These are phyloP conservation scores for Sophora flavescens DNA, from an alignment of 306 rosid genomes.

Conservation along the genomic window DNA sequence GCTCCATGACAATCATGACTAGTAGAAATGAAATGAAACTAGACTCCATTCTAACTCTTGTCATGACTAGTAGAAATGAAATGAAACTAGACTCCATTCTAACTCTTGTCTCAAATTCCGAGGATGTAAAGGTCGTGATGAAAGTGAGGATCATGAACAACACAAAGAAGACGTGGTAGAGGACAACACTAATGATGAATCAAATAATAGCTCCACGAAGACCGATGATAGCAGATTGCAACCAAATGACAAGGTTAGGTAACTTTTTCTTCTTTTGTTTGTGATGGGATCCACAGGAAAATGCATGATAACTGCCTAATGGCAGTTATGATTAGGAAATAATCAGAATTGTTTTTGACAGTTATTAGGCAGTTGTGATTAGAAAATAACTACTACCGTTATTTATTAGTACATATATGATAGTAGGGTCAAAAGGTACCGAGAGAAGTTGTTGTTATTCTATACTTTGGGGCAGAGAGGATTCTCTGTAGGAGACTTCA, in stretches of 20 bases:
- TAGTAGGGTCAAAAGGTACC: no score
- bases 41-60: no score
- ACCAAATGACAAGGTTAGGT: slow-evolving; percentile 63
- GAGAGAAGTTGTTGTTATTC: no score
- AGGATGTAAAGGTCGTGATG: slow-evolving; percentile 47
- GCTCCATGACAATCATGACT: slow-evolving; percentile 9
- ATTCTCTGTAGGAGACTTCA: no score
- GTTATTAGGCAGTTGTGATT: no score
- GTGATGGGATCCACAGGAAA: background rate
- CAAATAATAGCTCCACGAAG: slow-evolving; percentile 40
- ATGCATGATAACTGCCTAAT: no score
- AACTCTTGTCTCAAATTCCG: slow-evolving; percentile 33
- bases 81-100: background rate
- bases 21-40: background rate
- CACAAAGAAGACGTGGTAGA: slow-evolving; percentile 46
- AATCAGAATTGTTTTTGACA: no score
- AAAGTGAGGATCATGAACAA: slow-evolving; percentile 45
- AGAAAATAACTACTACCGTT: no score
- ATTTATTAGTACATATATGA: no score
- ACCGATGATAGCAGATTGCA: slow-evolving; percentile 46
- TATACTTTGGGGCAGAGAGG: no score
- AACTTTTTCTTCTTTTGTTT: slow-evolving; percentile 15
- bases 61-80: no score
- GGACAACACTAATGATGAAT: slow-evolving; percentile 46
- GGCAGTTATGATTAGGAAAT: no score